These are phyloP conservation scores for Mucor irregularis DNA, from an alignment of 371 early-diverging fungal genomes.

Conservation along the genomic window DNA sequence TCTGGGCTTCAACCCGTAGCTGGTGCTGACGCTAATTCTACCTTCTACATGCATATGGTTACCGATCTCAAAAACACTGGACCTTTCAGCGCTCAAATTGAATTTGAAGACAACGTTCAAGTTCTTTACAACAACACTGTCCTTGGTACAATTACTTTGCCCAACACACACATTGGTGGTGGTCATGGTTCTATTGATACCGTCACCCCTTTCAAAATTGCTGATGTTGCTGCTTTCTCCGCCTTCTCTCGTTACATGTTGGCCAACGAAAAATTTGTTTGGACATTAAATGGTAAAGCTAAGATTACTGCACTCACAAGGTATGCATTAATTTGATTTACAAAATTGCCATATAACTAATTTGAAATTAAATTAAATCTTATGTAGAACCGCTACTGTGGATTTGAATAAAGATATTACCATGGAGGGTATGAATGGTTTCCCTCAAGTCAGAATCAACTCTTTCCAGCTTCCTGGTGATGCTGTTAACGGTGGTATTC, in stretches of 20 bases:
- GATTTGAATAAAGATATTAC: conserved; percentile 40
- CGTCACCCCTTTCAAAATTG: conserved; percentile 48
- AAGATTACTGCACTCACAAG: conserved; percentile 43
- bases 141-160: conserved; percentile 54
- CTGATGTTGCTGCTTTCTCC: conserved; percentile 50
- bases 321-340: too few species aligned
- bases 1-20: conserved; percentile 17
- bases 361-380: conserved; percentile 26
- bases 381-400: conserved; percentile 46
- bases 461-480: conserved; percentile 61
- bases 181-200: conserved; percentile 45
- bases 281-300: conserved; percentile 36
- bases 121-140: conserved; percentile 38
- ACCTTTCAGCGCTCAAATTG: conserved; percentile 55
- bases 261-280: conserved; percentile 42
- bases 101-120: conserved; percentile 55
- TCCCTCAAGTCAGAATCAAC: conserved; percentile 55
- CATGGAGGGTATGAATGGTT: conserved; percentile 56
- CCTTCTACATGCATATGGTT: conserved; percentile 40
- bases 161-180: conserved; percentile 36
- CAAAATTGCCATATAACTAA: too few species aligned
- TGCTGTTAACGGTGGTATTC: conserved; percentile 59
- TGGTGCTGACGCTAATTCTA: conserved; percentile 27
- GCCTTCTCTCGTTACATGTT: conserved; percentile 49
- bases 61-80: conserved; percentile 50